Evolutionary conservation across 192 early-diverging fungal genomes (phyloP).

Genomic region (Backusella sp.): DNA sequence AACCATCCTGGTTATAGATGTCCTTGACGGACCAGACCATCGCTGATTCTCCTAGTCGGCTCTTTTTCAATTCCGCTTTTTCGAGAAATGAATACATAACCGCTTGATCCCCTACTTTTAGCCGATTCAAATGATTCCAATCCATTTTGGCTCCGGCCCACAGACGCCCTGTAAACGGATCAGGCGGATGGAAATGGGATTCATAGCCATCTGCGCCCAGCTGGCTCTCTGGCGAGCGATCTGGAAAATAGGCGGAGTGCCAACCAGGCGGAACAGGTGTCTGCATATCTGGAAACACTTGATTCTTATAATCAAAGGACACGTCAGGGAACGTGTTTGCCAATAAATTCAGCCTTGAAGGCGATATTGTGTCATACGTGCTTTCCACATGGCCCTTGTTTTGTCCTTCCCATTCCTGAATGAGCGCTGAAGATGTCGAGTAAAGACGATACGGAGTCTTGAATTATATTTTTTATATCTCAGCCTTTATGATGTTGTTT

Average conservation of each 20-base stretch:
- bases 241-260: constrained; percentile 81
- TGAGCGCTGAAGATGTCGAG: background rate
- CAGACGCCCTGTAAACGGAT: constrained; percentile 75
- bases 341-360: constrained; percentile 32
- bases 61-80: constrained; percentile 54
- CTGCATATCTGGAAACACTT: constrained; percentile 36
- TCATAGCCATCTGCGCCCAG: constrained; percentile 84
- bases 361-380: constrained; percentile 13
- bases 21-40: constrained; percentile 70
- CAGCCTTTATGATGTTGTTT: background rate
- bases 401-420: background rate
- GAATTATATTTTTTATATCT: background rate
- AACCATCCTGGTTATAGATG: constrained; percentile 59
- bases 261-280: constrained; percentile 66
- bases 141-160: constrained; percentile 84
- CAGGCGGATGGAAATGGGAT: constrained; percentile 70
- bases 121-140: constrained; percentile 55
- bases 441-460: background rate
- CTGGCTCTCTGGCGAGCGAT: constrained; percentile 59
- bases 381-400: background rate
- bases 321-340: constrained; percentile 37
- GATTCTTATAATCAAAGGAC: background rate
- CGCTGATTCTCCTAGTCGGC: constrained; percentile 56
- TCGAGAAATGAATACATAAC: constrained; percentile 58
- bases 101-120: constrained; percentile 62